Base-by-base conservation (phyloP, 1,139 yeast genomes). In the Suhomyces yuchorum region DNA sequence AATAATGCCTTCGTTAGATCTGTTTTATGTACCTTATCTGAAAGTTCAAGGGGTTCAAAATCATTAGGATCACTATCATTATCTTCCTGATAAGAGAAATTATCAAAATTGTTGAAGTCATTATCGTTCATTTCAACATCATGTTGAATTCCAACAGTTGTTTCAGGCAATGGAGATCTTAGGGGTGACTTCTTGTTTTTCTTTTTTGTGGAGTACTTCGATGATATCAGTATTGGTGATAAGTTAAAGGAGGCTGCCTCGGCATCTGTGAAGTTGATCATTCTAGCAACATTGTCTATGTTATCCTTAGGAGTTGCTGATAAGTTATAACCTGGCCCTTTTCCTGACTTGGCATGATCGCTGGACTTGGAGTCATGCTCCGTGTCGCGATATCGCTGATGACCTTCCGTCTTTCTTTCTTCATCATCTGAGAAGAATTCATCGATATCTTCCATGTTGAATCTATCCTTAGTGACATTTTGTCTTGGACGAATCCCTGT, bases 391-490 rank as follows among this genome's bases (percentile, higher is more conserved):
- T 42, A 43, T 24, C 43, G 44, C 19, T 42, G 19, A 20, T 40
- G 37, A 22, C 24, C 23, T n/a, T 20, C 35, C 15, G 40, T 32
- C 22, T 12, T 30, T 65, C 9, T 17, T 17, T 67, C 77, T 20
- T 80, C 84, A 36, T 77, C 76, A 56, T 68, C 75, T 18, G 61
- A 64, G 49, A 88, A 89, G 68, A 86, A 90, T 47, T 84, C 96
- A 56, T 86, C 87, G 37, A 89, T 66, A 57, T 85, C 87, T 60
- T 90, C 96, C 85, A 89, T 81, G 33, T 90, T 86, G 61, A 82
- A 78, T 49, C 79, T 80, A 63, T 87, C 95, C 55, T 81, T 78
- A 30, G 71, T 67, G 39, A 86, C 59, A 63, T 82, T 73, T 48
- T 71, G 63, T 45, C 70, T 73, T 3, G 83, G 82, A 50, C 70